These are phyloP conservation scores for Euphorbia schlechtendalii DNA, from an alignment of 441 rosid species.

Conservation along the genomic window DNA sequence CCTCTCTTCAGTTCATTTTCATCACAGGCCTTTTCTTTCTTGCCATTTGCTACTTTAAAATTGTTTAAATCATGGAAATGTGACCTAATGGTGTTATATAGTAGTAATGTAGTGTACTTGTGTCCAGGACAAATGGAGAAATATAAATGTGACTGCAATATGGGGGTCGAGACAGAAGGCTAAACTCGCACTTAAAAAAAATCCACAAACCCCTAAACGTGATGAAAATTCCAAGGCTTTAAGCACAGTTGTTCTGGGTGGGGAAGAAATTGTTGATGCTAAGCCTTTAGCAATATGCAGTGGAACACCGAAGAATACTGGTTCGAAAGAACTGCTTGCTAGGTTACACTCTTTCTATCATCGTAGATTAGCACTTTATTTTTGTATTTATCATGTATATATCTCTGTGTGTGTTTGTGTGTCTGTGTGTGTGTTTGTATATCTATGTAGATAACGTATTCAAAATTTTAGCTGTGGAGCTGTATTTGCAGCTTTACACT, in stretches of 20 bases:
- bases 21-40: too few species aligned
- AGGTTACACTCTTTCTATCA: conserved; percentile 41
- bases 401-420: not conserved
- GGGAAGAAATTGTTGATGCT: conserved; percentile 59
- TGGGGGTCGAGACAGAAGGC: conserved; percentile 90
- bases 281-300: conserved; percentile 45
- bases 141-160: conserved; percentile 87
- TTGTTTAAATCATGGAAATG: not conserved
- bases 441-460: not conserved
- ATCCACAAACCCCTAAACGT: conserved; percentile 3
- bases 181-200: conserved; percentile 61
- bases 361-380: conserved; percentile 7
- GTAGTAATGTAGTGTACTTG: conserved; percentile 13
- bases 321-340: conserved; percentile 42
- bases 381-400: conserved; percentile 1
- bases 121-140: conserved; percentile 94
- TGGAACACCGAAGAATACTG: conserved; percentile 34
- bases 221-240: conserved; percentile 49
- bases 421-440: not conserved
- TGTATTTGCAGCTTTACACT: not conserved
- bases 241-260: conserved; percentile 32
- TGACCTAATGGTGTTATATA: not conserved
- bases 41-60: not conserved
- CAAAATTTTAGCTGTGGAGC: not conserved
- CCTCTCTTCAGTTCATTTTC: not conserved